Evolutionary conservation across 768 basidiomycete species (phyloP).

Genomic region (Strobilomyces dryophilus): DNA sequence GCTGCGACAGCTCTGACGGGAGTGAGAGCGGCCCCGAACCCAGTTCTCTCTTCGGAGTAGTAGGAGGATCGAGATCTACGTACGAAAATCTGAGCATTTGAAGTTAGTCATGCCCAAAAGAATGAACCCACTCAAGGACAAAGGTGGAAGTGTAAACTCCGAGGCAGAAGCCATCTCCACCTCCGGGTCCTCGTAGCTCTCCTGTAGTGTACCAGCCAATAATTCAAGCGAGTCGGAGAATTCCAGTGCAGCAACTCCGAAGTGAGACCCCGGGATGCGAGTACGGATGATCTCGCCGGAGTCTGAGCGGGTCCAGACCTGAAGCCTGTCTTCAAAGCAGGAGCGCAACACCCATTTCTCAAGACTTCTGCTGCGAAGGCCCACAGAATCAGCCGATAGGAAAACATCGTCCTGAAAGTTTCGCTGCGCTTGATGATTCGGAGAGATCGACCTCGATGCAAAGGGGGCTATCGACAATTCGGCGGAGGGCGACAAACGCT

Average conservation of each 20-base stretch:
- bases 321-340: slow-evolving; percentile 70
- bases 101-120: neutral
- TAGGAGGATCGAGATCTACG: slow-evolving; percentile 24
- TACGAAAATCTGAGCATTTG: slow-evolving; percentile 9
- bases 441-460: slow-evolving; percentile 29
- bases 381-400: slow-evolving; percentile 12
- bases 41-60: slow-evolving; percentile 4
- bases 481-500: slow-evolving; percentile 38
- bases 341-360: slow-evolving; percentile 68
- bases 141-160: slow-evolving; percentile 15
- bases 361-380: slow-evolving; percentile 48
- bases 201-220: slow-evolving; percentile 46
- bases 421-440: slow-evolving; percentile 30
- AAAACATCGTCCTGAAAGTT: slow-evolving; percentile 30
- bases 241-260: slow-evolving; percentile 69
- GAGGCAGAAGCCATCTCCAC: slow-evolving; percentile 11
- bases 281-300: slow-evolving; percentile 32
- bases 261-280: slow-evolving; percentile 44
- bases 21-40: slow-evolving; percentile 1
- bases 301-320: slow-evolving; percentile 47
- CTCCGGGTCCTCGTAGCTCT: slow-evolving; percentile 15
- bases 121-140: slow-evolving; percentile 17
- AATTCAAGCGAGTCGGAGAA: slow-evolving; percentile 65
- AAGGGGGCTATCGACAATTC: slow-evolving; percentile 44
- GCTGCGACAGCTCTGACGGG: slow-evolving; percentile 1